Conservation (phyloP, 768 basidiomycete genomes). For the Boletus barrowsii region DNA sequence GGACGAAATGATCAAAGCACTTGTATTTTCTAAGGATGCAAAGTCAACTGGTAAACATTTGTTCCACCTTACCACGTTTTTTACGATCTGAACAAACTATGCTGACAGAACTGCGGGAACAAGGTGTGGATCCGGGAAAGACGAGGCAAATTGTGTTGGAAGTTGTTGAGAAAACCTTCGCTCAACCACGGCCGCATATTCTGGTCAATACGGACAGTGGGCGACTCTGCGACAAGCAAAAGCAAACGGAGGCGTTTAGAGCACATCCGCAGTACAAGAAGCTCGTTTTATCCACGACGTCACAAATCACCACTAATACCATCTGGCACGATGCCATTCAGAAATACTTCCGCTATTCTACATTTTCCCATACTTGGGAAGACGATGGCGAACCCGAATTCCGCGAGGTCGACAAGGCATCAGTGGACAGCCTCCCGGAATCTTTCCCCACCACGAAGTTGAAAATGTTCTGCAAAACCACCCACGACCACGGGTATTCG, state of each 20-base stretch:
- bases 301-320: background rate
- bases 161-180: background rate
- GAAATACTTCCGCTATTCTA: conserved; percentile 17
- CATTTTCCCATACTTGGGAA: conserved; percentile 24
- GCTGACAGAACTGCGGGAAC: conserved; percentile 4
- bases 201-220: conserved; percentile 16
- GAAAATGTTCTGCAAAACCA: conserved; percentile 10
- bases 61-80: background rate
- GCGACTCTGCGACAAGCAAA: conserved; percentile 11
- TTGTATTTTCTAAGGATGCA: background rate
- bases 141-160: background rate
- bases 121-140: conserved; percentile 3
- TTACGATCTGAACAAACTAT: background rate
- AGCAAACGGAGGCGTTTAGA: conserved; percentile 7
- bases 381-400: conserved; percentile 4
- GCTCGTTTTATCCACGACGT: conserved; percentile 8
- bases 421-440: conserved; percentile 4
- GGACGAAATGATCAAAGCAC: background rate
- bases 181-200: conserved; percentile 5
- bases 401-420: background rate
- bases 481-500: conserved; percentile 4
- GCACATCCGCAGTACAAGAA: conserved; percentile 12
- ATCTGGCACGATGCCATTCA: background rate
- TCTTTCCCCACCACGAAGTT: conserved; percentile 4
- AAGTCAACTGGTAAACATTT: conserved; percentile 2